Evolutionary conservation across 2,329 filamentous ascomycete species (phyloP).

Genomic region (Cordyceps cateniannulata): DNA sequence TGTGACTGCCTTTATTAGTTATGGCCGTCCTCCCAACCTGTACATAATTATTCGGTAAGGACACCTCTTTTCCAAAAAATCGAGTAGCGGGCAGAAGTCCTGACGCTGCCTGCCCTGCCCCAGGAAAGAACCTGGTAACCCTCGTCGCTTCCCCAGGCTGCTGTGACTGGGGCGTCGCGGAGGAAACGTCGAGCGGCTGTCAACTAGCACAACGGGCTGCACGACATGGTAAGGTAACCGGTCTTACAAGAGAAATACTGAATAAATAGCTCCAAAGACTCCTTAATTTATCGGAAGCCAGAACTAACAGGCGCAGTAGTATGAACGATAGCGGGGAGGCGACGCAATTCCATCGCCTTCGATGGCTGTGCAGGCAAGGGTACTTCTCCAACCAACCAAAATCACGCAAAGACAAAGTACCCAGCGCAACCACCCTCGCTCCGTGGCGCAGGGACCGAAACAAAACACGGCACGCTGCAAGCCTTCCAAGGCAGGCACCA

Average conservation of each 20-base stretch:
- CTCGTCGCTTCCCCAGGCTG: not conserved
- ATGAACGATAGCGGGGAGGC: not conserved
- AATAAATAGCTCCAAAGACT: not conserved
- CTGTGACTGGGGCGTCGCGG: conserved; percentile 2
- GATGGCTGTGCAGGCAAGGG: not conserved
- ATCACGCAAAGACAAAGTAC: not conserved
- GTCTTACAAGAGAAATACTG: not conserved
- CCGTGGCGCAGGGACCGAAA: not conserved
- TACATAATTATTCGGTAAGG: too few species aligned
- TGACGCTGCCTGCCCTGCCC: too few species aligned
- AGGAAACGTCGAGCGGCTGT: not conserved
- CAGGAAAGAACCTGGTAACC: not conserved
- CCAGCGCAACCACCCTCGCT: too few species aligned
- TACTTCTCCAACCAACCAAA: not conserved
- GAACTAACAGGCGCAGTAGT: not conserved
- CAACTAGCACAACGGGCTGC: not conserved
- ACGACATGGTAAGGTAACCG: not conserved
- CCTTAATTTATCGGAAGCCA: not conserved
- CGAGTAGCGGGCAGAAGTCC: too few species aligned
- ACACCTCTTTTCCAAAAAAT: too few species aligned
- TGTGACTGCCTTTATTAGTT: too few species aligned
- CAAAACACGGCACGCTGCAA: not conserved
- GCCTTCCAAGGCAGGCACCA: not conserved
- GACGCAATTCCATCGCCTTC: conserved; percentile 6
- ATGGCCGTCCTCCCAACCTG: too few species aligned